phyloP scores from a whole-genome alignment of 2,329 filamentous ascomycete species.

The Lachnellula occidentalis region DNA sequence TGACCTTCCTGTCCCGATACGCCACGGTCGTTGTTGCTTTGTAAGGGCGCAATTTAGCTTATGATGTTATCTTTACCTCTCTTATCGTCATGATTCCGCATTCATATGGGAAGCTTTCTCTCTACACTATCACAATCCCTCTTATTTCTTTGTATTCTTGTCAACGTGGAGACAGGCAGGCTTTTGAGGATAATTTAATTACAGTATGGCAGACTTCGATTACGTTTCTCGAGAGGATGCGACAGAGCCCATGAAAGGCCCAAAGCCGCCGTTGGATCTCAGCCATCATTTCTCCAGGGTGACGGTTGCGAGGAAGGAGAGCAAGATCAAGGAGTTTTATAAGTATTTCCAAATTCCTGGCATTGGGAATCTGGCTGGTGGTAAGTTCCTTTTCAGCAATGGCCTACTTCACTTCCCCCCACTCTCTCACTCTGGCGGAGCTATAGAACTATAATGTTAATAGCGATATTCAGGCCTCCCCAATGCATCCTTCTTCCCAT shows the following conservation, averaged over 20 bases:
- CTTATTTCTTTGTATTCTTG: background rate
- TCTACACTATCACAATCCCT: background rate
- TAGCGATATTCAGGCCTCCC: conserved; percentile 54
- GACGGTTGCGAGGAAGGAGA: conserved; percentile 59
- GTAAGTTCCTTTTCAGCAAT: conserved; percentile 35
- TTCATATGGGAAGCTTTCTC: background rate
- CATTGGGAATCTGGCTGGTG: conserved; percentile 58
- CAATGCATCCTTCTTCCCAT: conserved; percentile 78
- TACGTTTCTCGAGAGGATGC: conserved; percentile 16
- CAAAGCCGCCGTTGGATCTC: conserved; percentile 59
- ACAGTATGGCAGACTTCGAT: conserved; percentile 24
- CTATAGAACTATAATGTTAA: conserved; percentile 7
- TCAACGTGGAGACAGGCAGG: no score
- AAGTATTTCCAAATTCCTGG: conserved; percentile 69
- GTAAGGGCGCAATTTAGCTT: background rate
- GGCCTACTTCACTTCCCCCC: background rate
- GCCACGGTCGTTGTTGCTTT: background rate
- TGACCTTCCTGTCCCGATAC: background rate
- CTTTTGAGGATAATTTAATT: no score
- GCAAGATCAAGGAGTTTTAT: conserved; percentile 75
- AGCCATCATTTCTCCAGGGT: conserved; percentile 72
- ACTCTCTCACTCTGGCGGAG: background rate
- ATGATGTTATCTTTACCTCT: background rate
- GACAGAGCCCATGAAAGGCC: conserved; percentile 3
- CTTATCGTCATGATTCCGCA: background rate